Evolutionary conservation across 768 basidiomycete species (phyloP).

Genomic region (Ramaria sp.): DNA sequence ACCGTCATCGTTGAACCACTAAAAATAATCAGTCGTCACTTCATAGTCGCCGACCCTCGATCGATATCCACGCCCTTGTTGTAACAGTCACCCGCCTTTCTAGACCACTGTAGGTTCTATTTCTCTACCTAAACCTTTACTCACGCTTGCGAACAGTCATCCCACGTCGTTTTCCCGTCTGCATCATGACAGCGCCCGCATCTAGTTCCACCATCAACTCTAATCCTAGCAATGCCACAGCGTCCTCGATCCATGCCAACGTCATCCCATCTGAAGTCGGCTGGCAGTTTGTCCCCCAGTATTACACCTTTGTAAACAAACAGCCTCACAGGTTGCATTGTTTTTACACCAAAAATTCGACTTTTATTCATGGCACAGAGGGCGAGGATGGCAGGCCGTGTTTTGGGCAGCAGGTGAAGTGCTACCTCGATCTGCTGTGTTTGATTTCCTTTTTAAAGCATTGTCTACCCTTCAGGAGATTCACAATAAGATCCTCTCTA

Average conservation of each 20-base stretch:
- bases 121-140: neutral
- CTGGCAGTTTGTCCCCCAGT: constrained; percentile 99
- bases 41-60: neutral
- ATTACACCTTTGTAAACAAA: constrained; percentile 99
- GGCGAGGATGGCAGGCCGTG: constrained; percentile 88
- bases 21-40: constrained; percentile 6
- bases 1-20: neutral
- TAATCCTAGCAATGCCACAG: neutral
- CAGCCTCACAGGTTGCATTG: constrained; percentile 93
- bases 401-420: constrained; percentile 80
- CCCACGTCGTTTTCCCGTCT: neutral
- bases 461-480: constrained; percentile 58
- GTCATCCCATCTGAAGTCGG: constrained; percentile 91
- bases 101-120: neutral
- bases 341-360: constrained; percentile 97
- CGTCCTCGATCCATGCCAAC: constrained; percentile 34
- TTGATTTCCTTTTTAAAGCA: neutral
- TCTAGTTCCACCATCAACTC: neutral
- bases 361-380: constrained; percentile 95
- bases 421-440: neutral
- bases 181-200: constrained; percentile 3
- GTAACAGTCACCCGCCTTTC: neutral
- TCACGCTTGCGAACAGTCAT: neutral
- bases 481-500: constrained; percentile 87
- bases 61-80: neutral